Evolutionary conservation across 2,329 filamentous ascomycete genomes (phyloP).

Genomic region (Fusarium veterinarium): DNA sequence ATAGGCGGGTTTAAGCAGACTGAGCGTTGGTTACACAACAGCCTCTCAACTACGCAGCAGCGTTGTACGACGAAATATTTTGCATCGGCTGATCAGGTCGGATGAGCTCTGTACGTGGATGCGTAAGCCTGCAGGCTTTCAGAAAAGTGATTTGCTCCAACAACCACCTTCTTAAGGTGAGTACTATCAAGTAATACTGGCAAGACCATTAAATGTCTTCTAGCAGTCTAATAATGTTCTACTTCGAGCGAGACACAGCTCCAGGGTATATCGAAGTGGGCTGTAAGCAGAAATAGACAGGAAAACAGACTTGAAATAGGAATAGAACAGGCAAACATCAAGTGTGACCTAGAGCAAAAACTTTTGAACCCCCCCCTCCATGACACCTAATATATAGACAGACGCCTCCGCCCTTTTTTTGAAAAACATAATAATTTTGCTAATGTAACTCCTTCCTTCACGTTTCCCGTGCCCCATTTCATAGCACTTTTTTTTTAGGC

Average conservation of each 20-base stretch:
- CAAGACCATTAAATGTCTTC: background rate
- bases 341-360: constrained; percentile 40
- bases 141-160: background rate
- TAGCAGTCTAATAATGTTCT: constrained; percentile 13
- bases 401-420: constrained; percentile 30
- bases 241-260: constrained; percentile 7
- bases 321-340: constrained; percentile 18
- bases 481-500: constrained; percentile 39
- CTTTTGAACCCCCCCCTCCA: constrained; percentile 40
- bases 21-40: constrained; percentile 25
- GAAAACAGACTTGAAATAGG: constrained; percentile 15
- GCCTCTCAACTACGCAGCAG: background rate
- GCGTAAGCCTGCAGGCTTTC: background rate
- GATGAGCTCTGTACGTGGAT: background rate
- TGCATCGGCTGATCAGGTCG: constrained; percentile 13
- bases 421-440: constrained; percentile 19
- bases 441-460: constrained; percentile 25
- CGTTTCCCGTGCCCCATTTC: background rate
- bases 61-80: constrained; percentile 14
- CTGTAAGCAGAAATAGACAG: constrained; percentile 10
- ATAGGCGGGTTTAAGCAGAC: constrained; percentile 13
- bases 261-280: constrained; percentile 21
- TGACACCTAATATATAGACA: constrained; percentile 47
- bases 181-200: constrained; percentile 1
- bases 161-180: background rate